Conservation (phyloP, 495 filamentous ascomycete genomes). For the Friedmanniomyces endolithicus region DNA sequence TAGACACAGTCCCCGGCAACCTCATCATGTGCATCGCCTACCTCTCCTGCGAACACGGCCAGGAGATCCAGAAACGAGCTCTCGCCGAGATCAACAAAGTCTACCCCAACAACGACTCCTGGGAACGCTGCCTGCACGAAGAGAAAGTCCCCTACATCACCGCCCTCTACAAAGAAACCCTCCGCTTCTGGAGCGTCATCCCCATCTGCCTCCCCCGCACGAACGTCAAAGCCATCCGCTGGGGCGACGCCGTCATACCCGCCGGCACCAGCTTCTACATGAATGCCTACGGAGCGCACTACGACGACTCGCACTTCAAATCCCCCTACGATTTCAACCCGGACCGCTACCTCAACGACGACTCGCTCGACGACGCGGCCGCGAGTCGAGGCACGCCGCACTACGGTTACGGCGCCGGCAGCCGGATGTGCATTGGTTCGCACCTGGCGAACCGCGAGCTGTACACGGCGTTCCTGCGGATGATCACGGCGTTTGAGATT, state of each 20-base stretch:
- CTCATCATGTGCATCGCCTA: slow-evolving; percentile 62
- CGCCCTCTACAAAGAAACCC: slow-evolving; percentile 55
- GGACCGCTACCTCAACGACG: slow-evolving; percentile 48
- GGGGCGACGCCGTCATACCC: slow-evolving; percentile 46
- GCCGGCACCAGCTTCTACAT: slow-evolving; percentile 57
- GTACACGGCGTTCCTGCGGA: slow-evolving; percentile 54
- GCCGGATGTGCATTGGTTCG: slow-evolving; percentile 61
- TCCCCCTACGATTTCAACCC: slow-evolving; percentile 46
- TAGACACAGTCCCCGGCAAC: slow-evolving; percentile 59
- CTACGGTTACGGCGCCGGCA: slow-evolving; percentile 58
- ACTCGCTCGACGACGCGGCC: slow-evolving; percentile 29
- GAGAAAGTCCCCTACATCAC: slow-evolving; percentile 61
- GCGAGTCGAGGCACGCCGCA: slow-evolving; percentile 53
- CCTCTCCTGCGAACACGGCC: slow-evolving; percentile 48
- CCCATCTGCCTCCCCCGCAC: slow-evolving; percentile 55
- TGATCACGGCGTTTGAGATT: slow-evolving; percentile 54
- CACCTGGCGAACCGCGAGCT: slow-evolving; percentile 57
- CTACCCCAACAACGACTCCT: slow-evolving; percentile 53
- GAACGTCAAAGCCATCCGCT: slow-evolving; percentile 52
- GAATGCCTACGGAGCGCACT: slow-evolving; percentile 61
- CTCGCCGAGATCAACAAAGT: slow-evolving; percentile 51
- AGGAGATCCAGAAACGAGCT: slow-evolving; percentile 50
- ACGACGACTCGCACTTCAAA: slow-evolving; percentile 54
- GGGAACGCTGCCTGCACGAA: slow-evolving; percentile 51
- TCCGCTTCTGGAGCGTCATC: slow-evolving; percentile 64